Base-by-base conservation (phyloP, 768 basidiomycete species). In the Rhizopogon vesiculosus region DNA sequence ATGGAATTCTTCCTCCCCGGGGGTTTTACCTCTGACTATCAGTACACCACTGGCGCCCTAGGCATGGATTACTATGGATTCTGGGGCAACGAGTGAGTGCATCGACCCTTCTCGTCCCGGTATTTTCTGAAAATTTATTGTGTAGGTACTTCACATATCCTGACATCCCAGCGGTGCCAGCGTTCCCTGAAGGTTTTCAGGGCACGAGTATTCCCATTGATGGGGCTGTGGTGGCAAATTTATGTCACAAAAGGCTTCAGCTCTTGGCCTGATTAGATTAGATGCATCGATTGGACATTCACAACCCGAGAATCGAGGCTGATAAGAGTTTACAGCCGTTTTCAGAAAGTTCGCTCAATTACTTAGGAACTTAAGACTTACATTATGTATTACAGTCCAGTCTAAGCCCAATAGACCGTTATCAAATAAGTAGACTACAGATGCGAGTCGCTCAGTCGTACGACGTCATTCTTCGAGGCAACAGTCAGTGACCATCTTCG, bases 1-100 rank as follows among this genome's bases (percentile, higher is more conserved):
- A 91, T 96, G 65, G 94, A 97, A 65, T 93, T 97, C 72, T 94
- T 93, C 70, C 90, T 78, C 69, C 87, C 87, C 0, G 78, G 78
- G 42, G 92, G 93, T 3, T 94, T 94, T 65, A 90, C 93, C 10
- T 80, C 83, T 59, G 92, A 94, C 66, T 94, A 94, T 64, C 84
- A 91, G 67, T 91, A 82, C 58, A 90, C 88, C 1, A 76, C 89
- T 0, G 79, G 86, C n/a, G 86, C 89, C 0, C 72, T 96, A 2
- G 93, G 92, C 7, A 91, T 96, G 79, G 76, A 73, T 1, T 87
- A 93, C 67, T 91, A 85, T 60, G 90, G 89, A 9, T 87, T 96
- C 69, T 96, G 94, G 93, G 81, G 83, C 13, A 75, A 84, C 52
- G 64, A 77, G 88, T 90, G 60, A 45, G 80, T 70, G 4, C 3